Conservation (phyloP, 2,329 filamentous ascomycete species). For the Knufia petricola region DNA sequence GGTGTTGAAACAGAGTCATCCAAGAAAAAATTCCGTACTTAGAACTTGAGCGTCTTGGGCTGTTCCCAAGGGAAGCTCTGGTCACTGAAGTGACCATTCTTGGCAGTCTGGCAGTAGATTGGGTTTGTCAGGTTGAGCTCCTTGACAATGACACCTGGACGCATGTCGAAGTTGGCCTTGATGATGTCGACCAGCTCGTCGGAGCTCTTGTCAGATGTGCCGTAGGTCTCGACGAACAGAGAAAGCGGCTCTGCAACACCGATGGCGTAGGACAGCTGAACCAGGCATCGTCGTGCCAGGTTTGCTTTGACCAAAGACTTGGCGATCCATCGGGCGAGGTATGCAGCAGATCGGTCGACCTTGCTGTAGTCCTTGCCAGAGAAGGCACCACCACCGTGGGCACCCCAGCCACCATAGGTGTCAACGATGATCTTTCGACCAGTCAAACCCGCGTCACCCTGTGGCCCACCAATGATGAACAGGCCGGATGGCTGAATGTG, state of each 20-base stretch:
- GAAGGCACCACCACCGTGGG: conserved; percentile 99
- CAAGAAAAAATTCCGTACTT: conserved; percentile 35
- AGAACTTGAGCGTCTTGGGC: conserved; percentile 89
- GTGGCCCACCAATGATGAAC: conserved; percentile 98
- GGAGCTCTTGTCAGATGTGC: conserved; percentile 79
- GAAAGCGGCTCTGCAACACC: conserved; percentile 97
- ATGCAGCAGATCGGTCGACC: conserved; percentile 96
- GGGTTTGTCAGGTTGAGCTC: conserved; percentile 90
- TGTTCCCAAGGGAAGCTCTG: conserved; percentile 97
- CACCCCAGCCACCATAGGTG: conserved; percentile 99
- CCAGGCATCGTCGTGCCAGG: conserved; percentile 82
- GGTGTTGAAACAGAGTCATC: conserved; percentile 13
- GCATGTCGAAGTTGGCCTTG: conserved; percentile 90
- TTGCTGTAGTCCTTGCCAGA: conserved; percentile 99
- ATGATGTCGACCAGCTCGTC: conserved; percentile 95
- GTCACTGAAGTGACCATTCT: conserved; percentile 99
- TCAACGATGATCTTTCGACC: conserved; percentile 99
- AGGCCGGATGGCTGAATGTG: conserved; percentile 98
- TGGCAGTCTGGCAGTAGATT: conserved; percentile 97
- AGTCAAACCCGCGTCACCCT: conserved; percentile 97
- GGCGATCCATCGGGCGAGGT: conserved; percentile 96
- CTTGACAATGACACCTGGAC: conserved; percentile 96
- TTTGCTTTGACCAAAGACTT: conserved; percentile 89
- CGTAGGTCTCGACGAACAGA: conserved; percentile 96
- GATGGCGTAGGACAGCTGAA: conserved; percentile 98